These are phyloP conservation scores for Catunica adiposa DNA, from an alignment of 2,329 filamentous ascomycete species.

Conservation along the genomic window DNA sequence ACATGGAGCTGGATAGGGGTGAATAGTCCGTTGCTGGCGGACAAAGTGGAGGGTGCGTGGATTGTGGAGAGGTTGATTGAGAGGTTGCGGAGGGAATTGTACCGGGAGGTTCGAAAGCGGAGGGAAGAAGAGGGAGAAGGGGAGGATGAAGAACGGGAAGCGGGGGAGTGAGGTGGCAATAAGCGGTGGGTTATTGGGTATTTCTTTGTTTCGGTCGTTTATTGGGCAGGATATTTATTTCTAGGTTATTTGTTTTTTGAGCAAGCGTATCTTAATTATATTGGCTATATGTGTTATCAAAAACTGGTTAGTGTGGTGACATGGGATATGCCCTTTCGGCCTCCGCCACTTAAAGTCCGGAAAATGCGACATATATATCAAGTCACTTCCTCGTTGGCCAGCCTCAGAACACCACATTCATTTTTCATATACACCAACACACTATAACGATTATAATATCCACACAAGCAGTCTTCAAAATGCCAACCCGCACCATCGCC, in stretches of 20 bases:
- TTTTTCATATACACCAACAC: too few species aligned
- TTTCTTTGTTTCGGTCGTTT: not conserved
- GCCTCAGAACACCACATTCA: not conserved
- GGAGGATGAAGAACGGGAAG: too few species aligned
- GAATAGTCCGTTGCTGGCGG: slow-evolving; percentile 52
- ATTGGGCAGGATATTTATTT: not conserved
- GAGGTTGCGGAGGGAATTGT: slow-evolving; percentile 39
- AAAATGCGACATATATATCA: not conserved
- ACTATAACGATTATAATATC: not conserved
- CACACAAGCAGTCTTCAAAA: not conserved
- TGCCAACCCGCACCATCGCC: not conserved
- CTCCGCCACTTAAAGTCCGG: not conserved
- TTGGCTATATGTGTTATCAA: too few species aligned
- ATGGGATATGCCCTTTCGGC: not conserved
- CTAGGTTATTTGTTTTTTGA: not conserved
- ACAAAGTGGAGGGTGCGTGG: slow-evolving; percentile 55
- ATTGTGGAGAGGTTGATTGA: slow-evolving; percentile 47
- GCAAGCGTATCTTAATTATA: too few species aligned
- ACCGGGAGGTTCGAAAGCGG: slow-evolving; percentile 19
- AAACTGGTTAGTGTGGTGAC: too few species aligned
- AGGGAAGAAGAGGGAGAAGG: slow-evolving; percentile 4
- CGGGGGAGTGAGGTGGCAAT: too few species aligned
- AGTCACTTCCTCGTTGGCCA: not conserved
- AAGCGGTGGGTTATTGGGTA: too few species aligned
- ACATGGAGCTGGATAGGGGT: slow-evolving; percentile 44